These are phyloP conservation scores for Coelastrella sp. DNA, from an alignment of 139 green algal species.

Conservation along the genomic window DNA sequence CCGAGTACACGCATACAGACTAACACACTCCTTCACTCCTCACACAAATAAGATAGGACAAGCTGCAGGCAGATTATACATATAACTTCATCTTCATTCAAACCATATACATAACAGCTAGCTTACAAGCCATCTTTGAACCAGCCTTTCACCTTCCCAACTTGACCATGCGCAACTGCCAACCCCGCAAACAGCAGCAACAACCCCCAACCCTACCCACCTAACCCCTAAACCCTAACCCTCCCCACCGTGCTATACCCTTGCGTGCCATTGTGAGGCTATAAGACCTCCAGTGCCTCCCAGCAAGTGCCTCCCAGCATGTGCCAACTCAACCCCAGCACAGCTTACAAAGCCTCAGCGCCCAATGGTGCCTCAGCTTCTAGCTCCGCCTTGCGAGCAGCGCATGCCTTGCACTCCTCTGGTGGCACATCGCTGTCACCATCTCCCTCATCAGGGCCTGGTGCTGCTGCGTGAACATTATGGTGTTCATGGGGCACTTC, in stretches of 20 bases:
- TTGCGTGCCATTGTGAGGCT: too few relatives aligned
- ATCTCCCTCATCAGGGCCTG: conserved; percentile 1
- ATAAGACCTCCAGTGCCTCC: not conserved
- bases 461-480: not conserved
- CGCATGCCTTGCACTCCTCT: conserved; percentile 32
- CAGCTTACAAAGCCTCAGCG: not conserved
- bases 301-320: not conserved
- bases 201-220: too few relatives aligned
- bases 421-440: conserved; percentile 8
- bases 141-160: too few relatives aligned
- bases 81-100: too few relatives aligned
- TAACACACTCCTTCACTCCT: not conserved
- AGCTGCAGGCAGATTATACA: too few relatives aligned
- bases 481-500: not conserved
- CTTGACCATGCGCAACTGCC: too few relatives aligned
- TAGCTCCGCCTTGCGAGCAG: not conserved
- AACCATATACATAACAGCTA: too few relatives aligned
- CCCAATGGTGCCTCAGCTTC: not conserved
- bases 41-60: not conserved
- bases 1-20: not conserved
- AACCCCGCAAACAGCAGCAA: too few relatives aligned
- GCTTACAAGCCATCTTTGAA: too few relatives aligned
- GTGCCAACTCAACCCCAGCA: not conserved
- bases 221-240: too few relatives aligned
- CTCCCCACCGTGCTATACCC: too few relatives aligned